A percentile compares a stretch with the other conserved stretches of the same genome.
Conservation (phyloP, 139 green algal genomes). For the Axilococcus clingmanii region DNA sequence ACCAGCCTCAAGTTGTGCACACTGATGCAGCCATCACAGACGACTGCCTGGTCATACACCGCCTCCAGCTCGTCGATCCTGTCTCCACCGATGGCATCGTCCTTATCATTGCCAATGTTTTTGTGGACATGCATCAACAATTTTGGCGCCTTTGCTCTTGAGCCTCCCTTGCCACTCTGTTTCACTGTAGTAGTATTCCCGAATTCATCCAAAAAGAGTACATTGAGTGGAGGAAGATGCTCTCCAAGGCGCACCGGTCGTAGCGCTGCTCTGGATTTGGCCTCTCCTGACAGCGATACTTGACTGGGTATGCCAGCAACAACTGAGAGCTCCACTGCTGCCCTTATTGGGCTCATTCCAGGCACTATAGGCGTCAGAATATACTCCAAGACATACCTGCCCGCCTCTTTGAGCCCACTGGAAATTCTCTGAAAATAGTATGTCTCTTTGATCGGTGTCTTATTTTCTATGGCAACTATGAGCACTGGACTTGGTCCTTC, state of each 20-base stretch:
- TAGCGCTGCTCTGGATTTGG: constrained; percentile 19
- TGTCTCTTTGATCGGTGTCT: constrained; percentile 30
- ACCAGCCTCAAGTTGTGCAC: too few species aligned
- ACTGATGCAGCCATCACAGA: too few species aligned
- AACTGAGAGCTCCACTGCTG: constrained; percentile 26
- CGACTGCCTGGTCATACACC: too few species aligned
- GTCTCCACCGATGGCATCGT: too few species aligned
- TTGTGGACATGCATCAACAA: too few species aligned
- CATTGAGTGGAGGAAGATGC: constrained; percentile 39
- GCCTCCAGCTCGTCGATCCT: too few species aligned
- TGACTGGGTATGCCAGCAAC: constrained; percentile 18
- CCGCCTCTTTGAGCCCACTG: constrained; percentile 21
- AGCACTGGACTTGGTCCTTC: constrained; percentile 13
- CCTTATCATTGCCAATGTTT: too few species aligned
- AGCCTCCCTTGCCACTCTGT: too few species aligned
- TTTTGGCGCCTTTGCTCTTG: too few species aligned
- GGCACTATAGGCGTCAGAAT: constrained; percentile 33
- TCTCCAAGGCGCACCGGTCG: constrained; percentile 44
- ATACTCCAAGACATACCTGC: constrained; percentile 48
- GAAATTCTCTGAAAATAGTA: constrained; percentile 44
- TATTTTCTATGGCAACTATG: constrained; percentile 41
- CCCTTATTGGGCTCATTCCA: constrained; percentile 8
- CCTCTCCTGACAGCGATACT: constrained; percentile 42
- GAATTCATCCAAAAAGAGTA: constrained; percentile 35
- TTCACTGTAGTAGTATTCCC: constrained; percentile 47